Evolutionary conservation across 2,329 filamentous ascomycete species (phyloP).

Genomic region (Xylariaceae sp.): DNA sequence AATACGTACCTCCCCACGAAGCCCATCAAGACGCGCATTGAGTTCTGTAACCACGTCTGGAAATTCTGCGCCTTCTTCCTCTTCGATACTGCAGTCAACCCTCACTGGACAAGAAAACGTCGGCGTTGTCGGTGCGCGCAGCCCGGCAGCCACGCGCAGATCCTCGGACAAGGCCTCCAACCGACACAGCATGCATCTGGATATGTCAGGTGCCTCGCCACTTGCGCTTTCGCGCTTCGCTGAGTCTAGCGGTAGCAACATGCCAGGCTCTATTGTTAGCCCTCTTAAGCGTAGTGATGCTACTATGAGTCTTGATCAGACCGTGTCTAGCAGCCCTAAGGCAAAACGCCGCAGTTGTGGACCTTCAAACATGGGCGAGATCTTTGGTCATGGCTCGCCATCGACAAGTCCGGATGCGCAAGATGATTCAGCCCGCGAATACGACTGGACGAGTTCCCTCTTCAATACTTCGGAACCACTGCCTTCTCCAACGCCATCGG

Average conservation of each 20-base stretch:
- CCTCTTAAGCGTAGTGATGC: constrained; percentile 90
- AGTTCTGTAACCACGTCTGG: constrained; percentile 66
- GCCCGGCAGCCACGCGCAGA: constrained; percentile 33
- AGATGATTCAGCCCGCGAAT: constrained; percentile 47
- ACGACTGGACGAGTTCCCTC: constrained; percentile 43
- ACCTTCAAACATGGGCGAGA: constrained; percentile 55
- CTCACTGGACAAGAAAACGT: constrained; percentile 42
- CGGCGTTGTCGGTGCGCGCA: constrained; percentile 27
- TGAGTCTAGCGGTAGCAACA: constrained; percentile 40
- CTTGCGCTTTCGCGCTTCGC: constrained; percentile 47
- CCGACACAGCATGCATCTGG: constrained; percentile 54
- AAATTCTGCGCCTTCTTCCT: constrained; percentile 53
- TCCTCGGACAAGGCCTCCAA: constrained; percentile 42
- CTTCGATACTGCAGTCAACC: constrained; percentile 35
- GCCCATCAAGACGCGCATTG: constrained; percentile 74
- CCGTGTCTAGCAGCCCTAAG: constrained; percentile 75
- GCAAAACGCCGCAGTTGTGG: constrained; percentile 89
- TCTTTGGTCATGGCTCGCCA: constrained; percentile 61
- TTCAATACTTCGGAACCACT: constrained; percentile 35
- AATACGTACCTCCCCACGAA: constrained; percentile 64
- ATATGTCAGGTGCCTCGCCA: constrained; percentile 50
- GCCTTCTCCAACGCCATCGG: constrained; percentile 44
- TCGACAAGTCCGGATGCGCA: constrained; percentile 46
- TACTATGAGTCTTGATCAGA: constrained; percentile 80
- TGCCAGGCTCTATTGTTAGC: constrained; percentile 61